These are phyloP conservation scores for Rubroboletus pulcherrimus DNA, from an alignment of 768 basidiomycete genomes.

Conservation along the genomic window DNA sequence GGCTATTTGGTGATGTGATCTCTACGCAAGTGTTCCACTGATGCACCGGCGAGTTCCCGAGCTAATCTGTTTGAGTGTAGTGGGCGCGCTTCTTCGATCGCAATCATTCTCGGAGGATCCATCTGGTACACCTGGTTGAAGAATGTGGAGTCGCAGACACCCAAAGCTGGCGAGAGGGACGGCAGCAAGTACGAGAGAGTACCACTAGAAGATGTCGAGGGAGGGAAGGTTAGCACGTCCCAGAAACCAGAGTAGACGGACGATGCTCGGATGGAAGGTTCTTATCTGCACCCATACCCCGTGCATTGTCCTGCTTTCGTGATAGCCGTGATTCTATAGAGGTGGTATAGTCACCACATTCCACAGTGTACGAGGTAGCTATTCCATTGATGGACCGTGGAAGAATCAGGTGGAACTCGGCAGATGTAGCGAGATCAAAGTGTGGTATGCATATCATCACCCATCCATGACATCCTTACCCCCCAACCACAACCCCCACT, in stretches of 20 bases:
- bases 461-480: slow-evolving; percentile 12
- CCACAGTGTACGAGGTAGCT: slow-evolving; percentile 2
- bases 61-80: slow-evolving; percentile 35
- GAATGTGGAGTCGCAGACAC: slow-evolving; percentile 57
- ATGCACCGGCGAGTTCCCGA: neutral
- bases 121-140: slow-evolving; percentile 88
- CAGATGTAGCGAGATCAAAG: neutral
- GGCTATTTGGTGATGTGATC: slow-evolving; percentile 78
- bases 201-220: slow-evolving; percentile 61
- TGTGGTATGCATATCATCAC: slow-evolving; percentile 3
- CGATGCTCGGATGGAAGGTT: neutral
- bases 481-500: slow-evolving; percentile 5
- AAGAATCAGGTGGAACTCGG: slow-evolving; percentile 4
- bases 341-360: neutral
- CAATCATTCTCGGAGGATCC: slow-evolving; percentile 77
- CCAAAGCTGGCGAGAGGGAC: slow-evolving; percentile 30
- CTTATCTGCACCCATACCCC: slow-evolving; percentile 15
- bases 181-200: slow-evolving; percentile 53
- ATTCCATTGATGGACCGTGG: neutral
- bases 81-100: slow-evolving; percentile 78
- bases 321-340: slow-evolving; percentile 14
- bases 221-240: slow-evolving; percentile 32
- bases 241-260: slow-evolving; percentile 30
- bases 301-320: neutral
- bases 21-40: slow-evolving; percentile 52